A percentile compares a stretch with the other conserved stretches of the same genome.
phyloP scores from a whole-genome alignment of 2,329 filamentous ascomycete genomes.

The Pseudogymnoascus sp. region DNA sequence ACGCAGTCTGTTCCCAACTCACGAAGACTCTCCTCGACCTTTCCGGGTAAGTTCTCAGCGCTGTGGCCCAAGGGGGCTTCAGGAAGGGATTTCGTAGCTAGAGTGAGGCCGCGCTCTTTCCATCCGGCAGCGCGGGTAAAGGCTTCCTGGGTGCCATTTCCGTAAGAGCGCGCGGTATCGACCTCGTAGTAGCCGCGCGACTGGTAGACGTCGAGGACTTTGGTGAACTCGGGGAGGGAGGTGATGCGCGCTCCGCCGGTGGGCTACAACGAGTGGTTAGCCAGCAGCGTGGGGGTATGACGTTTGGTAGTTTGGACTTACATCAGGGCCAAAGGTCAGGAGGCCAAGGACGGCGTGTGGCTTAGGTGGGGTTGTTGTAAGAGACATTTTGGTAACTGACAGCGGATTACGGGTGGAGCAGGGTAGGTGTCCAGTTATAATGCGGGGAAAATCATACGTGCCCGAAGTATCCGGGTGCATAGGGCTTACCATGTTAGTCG shows the following conservation, averaged over 20 bases:
- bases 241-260: constrained; percentile 64
- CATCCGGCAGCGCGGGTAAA: constrained; percentile 69
- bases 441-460: background rate
- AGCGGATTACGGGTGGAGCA: background rate
- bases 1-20: constrained; percentile 67
- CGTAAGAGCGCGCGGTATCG: constrained; percentile 73
- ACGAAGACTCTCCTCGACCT: constrained; percentile 59
- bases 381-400: constrained; percentile 21
- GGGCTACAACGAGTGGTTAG: constrained; percentile 14
- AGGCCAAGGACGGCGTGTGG: constrained; percentile 72
- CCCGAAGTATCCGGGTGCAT: background rate
- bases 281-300: background rate
- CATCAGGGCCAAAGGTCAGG: constrained; percentile 73
- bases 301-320: constrained; percentile 23
- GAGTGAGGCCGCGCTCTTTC: constrained; percentile 67
- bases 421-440: background rate
- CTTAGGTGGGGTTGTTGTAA: constrained; percentile 33
- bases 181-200: constrained; percentile 74
- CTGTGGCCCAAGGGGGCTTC: constrained; percentile 50
- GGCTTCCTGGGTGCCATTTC: constrained; percentile 66
- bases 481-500: background rate
- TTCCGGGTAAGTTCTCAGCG: constrained; percentile 54
- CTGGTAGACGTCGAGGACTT: constrained; percentile 67
- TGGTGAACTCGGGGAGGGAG: constrained; percentile 56
- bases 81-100: constrained; percentile 78